These are phyloP conservation scores for Blumeria hordei DNA, from an alignment of 2,329 filamentous ascomycete species.

Conservation along the genomic window DNA sequence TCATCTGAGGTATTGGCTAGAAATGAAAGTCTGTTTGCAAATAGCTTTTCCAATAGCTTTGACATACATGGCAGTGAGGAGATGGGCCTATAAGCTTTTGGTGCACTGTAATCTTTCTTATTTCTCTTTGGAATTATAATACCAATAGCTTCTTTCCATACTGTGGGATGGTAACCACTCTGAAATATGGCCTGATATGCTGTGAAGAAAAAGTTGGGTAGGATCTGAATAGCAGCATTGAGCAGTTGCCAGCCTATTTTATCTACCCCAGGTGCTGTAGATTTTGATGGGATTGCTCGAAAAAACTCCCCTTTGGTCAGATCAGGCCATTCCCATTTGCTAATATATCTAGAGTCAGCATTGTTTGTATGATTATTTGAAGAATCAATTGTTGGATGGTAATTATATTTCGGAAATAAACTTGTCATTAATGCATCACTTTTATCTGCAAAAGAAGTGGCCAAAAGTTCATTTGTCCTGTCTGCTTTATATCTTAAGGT, in stretches of 20 bases:
- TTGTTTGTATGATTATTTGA: too few relatives aligned
- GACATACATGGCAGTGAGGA: not conserved
- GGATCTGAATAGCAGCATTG: not conserved
- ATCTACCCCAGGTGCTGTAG: not conserved
- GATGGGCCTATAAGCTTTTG: not conserved
- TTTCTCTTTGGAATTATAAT: not conserved
- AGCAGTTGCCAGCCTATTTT: not conserved
- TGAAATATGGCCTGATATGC: not conserved
- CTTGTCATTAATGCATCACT: too few relatives aligned
- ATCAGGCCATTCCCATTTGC: not conserved
- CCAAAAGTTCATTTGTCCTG: too few relatives aligned
- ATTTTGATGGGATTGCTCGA: not conserved
- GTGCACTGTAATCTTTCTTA: not conserved
- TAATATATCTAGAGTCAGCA: too few relatives aligned
- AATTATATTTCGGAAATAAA: too few relatives aligned
- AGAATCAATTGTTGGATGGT: too few relatives aligned
- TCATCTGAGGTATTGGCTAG: not conserved
- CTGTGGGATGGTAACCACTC: not conserved
- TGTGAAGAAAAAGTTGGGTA: not conserved
- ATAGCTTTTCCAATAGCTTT: not conserved
- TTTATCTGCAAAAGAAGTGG: too few relatives aligned
- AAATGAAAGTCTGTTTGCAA: not conserved
- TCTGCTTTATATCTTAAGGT: too few relatives aligned
- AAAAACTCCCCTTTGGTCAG: not conserved
- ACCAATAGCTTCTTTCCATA: constrained; percentile 1